A percentile compares a stretch with the other conserved stretches of the same genome.
These are phyloP conservation scores for Tulasnella sp. DNA, from an alignment of 768 basidiomycete genomes.

Conservation along the genomic window DNA sequence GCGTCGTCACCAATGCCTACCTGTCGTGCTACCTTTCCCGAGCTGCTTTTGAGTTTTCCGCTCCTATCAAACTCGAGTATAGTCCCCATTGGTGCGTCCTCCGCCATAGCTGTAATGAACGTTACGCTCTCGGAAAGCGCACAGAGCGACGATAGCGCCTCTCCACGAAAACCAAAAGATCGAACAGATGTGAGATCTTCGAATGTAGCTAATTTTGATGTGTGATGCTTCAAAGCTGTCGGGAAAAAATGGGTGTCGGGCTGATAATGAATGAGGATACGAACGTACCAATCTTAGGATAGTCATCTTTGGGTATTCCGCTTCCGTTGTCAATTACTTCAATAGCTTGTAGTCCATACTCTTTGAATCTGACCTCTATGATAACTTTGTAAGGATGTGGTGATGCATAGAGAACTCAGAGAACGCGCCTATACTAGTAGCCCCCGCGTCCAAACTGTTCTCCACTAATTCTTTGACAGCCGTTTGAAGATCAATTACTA, in stretches of 20 bases:
- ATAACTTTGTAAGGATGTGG: not conserved
- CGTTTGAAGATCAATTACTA: slow-evolving; percentile 83
- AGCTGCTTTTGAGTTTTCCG: slow-evolving; percentile 44
- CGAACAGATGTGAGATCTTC: slow-evolving; percentile 55
- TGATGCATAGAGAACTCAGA: not conserved
- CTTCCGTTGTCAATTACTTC: slow-evolving; percentile 89
- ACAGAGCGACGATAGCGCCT: slow-evolving; percentile 89
- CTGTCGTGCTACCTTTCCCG: slow-evolving; percentile 59
- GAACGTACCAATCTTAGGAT: slow-evolving; percentile 50
- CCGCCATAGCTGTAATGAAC: slow-evolving; percentile 59
- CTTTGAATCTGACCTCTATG: slow-evolving; percentile 78
- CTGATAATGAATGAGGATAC: not conserved
- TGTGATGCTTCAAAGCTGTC: slow-evolving; percentile 82
- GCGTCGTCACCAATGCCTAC: slow-evolving; percentile 30
- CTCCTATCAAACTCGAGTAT: slow-evolving; percentile 55
- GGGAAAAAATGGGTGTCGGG: not conserved
- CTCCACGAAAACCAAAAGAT: slow-evolving; percentile 92
- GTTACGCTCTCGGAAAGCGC: slow-evolving; percentile 58
- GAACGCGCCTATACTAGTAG: slow-evolving; percentile 64
- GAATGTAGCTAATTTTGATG: slow-evolving; percentile 75
- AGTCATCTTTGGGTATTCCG: slow-evolving; percentile 68
- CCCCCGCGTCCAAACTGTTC: slow-evolving; percentile 88
- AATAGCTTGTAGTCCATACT: slow-evolving; percentile 66
- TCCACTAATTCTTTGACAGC: slow-evolving; percentile 95
- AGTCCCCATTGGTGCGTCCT: slow-evolving; percentile 65